These are phyloP conservation scores for Neurospora intermedia DNA, from an alignment of 495 filamentous ascomycete genomes.

Conservation along the genomic window DNA sequence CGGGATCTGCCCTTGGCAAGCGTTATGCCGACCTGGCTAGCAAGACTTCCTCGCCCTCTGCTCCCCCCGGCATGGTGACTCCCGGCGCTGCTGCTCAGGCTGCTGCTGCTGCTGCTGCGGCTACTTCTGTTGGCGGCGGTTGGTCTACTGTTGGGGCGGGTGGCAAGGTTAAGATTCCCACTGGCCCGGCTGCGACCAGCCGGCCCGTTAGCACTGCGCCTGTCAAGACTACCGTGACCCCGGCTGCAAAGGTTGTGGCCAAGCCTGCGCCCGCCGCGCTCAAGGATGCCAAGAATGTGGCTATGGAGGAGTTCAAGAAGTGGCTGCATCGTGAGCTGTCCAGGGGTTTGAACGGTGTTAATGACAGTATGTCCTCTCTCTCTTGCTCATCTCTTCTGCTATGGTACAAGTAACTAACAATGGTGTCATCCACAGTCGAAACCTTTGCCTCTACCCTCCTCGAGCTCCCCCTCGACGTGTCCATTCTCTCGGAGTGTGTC, in stretches of 20 bases:
- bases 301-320: conserved; percentile 81
- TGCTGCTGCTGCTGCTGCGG: conserved; percentile 22
- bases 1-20: conserved; percentile 52
- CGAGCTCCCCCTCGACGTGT: conserved; percentile 60
- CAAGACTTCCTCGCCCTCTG: conserved; percentile 37
- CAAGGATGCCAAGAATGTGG: conserved; percentile 43
- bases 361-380: conserved; percentile 34
- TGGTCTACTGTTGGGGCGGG: conserved; percentile 97
- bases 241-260: conserved; percentile 25
- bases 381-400: not conserved
- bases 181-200: conserved; percentile 44
- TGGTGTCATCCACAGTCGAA: conserved; percentile 42
- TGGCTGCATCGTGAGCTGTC: conserved; percentile 73
- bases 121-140: conserved; percentile 41
- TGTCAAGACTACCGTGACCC: conserved; percentile 19
- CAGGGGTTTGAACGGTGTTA: conserved; percentile 35
- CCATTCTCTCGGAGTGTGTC: conserved; percentile 79
- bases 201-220: conserved; percentile 45
- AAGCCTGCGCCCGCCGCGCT: conserved; percentile 20
- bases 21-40: conserved; percentile 92
- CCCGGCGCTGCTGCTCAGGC: conserved; percentile 5
- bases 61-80: conserved; percentile 7
- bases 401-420: conserved; percentile 6
- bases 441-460: conserved; percentile 66
- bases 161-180: conserved; percentile 73